Evolutionary conservation across 305 asterid genomes (phyloP), one percentile per base, ranked within the genome.

Genomic region (Rubia tinctorum): DNA sequence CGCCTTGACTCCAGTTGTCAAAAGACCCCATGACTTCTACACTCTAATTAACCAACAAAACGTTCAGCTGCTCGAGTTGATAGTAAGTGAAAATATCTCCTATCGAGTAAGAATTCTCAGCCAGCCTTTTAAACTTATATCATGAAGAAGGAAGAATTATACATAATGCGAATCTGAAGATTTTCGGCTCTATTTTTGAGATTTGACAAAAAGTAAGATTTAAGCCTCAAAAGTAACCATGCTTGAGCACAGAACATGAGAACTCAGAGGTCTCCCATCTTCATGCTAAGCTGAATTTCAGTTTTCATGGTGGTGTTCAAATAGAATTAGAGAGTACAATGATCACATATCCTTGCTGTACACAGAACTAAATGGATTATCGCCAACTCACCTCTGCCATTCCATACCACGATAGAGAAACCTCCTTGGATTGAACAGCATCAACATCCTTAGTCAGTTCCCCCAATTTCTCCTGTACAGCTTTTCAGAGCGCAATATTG

Each of bases 21-120:
- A 91, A 94, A 14, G 97, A 91, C 40, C 97, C 97, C 97, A 94
- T 89, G 55, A 94, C 96, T 88, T 90, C 92, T 77, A 94, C 97
- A 67, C 90, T 88, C 97, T 94, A 53, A 30, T 44, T 44, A 80
- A 71, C 59, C 60, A 81, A 23, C 64, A 76, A 51, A 45, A 73
- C 68, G 45, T 64, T 63, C 63, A 65, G 66, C 66, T 60, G 47
- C 4, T 56, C 62, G 43, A 63, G 37, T 14, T 47, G 53, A 8
- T 51, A 7, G 39, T 43, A 10, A 66, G 12, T 39, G 4, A 10
- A 10, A 56, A 18, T 1, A 8, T 17, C 43, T n/a, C 15, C 14
- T 22, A 43, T 34, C 6, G 18, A 25, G 17, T 22, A 43, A 49
- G 9, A 49, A 34, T 22, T 68, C 11, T 37, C 22, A 53, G 14